Base-by-base conservation (phyloP, 176 grass and related monocot species). In the Phragmites australis region DNA sequence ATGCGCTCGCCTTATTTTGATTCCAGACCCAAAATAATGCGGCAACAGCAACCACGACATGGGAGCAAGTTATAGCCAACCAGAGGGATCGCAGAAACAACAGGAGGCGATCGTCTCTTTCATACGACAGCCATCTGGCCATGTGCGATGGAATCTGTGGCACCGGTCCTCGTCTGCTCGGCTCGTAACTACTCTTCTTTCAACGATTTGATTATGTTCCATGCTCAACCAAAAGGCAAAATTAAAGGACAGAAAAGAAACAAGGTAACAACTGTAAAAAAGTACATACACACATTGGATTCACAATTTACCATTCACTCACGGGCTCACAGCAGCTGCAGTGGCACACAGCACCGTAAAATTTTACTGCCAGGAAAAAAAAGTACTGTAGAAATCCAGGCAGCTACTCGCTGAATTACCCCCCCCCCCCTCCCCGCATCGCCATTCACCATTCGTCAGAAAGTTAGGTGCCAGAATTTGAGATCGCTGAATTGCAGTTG, bases 141-240 rank as follows among this genome's bases (percentile, higher is more conserved):
- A 85, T 89, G 87, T 89, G 87, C 70, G 19, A 81, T 70, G 87
- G 82, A 85, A 85, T 81, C 77, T 81, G 21, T 69, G 69, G 34
- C 82, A 85, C 87, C 82, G 87, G 34, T 60, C 80, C 76, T 58
- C 30, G 12, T 68, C 57, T 68, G 51, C 68, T 19, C 50, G n/a
- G 41, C 30, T 52, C 27, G 74, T 81, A 85, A 89, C 76, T 31
- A 82, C 72, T n/a, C n/a, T n/a, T n/a, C n/a, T n/a, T n/a, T n/a
- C n/a, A n/a, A n/a, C n/a, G n/a, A 56, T 76, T 76, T 69, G 45
- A 60, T 85, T 76, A 76, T 48, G 82, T 69, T 76, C 81, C 81
- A 75, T 54, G 52, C 45, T 45, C 70, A 77, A 80, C 82, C 68
- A 43, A 85, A 85, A 85, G 56, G 87, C 56, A 9, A 50, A 6